These are phyloP conservation scores for Citrus mangshanensis DNA, from an alignment of 345 rosid genomes.

Conservation along the genomic window DNA sequence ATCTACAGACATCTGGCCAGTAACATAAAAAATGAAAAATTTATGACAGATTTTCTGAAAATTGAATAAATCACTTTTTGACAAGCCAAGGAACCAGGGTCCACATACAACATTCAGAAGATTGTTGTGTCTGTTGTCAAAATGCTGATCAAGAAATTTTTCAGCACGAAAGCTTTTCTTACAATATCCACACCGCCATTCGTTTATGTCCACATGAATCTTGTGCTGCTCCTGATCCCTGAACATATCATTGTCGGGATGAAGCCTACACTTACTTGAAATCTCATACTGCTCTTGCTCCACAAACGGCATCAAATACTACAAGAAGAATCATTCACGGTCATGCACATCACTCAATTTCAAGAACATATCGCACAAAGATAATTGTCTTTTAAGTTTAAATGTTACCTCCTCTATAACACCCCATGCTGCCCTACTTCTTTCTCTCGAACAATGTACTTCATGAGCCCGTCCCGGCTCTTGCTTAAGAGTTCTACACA, in stretches of 20 bases:
- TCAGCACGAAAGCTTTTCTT: constrained; percentile 88
- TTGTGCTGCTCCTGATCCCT: constrained; percentile 92
- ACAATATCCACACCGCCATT: constrained; percentile 96
- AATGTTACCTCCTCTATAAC: constrained; percentile 64
- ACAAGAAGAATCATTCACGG: neutral
- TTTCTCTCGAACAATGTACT: constrained; percentile 89
- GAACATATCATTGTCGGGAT: constrained; percentile 73
- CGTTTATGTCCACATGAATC: constrained; percentile 64
- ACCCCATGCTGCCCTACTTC: constrained; percentile 87
- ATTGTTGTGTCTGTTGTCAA: constrained; percentile 69
- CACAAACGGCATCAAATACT: constrained; percentile 92
- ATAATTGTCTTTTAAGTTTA: neutral
- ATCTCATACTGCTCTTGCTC: constrained; percentile 61
- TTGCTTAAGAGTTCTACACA: constrained; percentile 37
- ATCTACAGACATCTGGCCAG: neutral
- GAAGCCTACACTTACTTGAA: constrained; percentile 68
- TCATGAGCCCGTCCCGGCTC: constrained; percentile 35
- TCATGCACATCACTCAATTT: neutral
- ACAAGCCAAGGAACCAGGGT: constrained; percentile 26
- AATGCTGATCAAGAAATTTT: constrained; percentile 78
- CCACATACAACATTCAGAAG: constrained; percentile 76
- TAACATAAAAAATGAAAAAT: neutral
- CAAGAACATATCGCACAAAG: neutral
- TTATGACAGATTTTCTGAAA: neutral
- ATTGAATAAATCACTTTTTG: neutral